Conservation (phyloP, 345 rosid species). For the Salix dunnii region DNA sequence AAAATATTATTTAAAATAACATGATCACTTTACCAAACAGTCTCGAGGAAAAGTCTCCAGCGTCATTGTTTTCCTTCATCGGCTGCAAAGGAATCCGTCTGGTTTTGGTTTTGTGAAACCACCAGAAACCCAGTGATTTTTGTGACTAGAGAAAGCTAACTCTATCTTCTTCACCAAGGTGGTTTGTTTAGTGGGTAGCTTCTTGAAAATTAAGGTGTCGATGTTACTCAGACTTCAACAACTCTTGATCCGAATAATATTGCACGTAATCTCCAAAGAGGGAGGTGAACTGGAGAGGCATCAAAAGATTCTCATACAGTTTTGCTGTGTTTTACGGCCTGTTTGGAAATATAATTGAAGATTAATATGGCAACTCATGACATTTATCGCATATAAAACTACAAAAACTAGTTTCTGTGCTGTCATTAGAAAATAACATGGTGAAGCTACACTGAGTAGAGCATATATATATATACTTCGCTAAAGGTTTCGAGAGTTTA, state of each 20-base stretch:
- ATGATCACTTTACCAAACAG: too few species aligned
- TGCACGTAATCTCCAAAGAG: neutral
- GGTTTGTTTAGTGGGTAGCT: neutral
- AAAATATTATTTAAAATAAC: too few species aligned
- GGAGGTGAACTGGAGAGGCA: neutral
- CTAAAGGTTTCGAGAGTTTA: neutral
- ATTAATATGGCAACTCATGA: neutral
- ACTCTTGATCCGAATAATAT: neutral
- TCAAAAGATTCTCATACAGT: neutral
- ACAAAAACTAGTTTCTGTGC: conserved; percentile 1
- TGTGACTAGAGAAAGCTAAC: neutral
- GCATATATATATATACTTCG: too few species aligned
- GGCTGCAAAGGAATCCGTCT: neutral
- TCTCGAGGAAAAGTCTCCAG: neutral
- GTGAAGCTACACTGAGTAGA: neutral
- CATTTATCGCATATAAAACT: neutral
- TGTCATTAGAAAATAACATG: neutral
- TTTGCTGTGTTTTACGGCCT: too few species aligned
- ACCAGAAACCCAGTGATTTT: neutral
- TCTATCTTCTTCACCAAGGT: neutral
- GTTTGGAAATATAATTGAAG: too few species aligned
- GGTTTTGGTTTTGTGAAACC: neutral
- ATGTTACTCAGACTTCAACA: neutral
- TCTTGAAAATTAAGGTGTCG: neutral
- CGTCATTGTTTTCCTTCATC: neutral